Conservation (phyloP, 2,329 filamentous ascomycete species). For the Curvularia eragrostidis region DNA sequence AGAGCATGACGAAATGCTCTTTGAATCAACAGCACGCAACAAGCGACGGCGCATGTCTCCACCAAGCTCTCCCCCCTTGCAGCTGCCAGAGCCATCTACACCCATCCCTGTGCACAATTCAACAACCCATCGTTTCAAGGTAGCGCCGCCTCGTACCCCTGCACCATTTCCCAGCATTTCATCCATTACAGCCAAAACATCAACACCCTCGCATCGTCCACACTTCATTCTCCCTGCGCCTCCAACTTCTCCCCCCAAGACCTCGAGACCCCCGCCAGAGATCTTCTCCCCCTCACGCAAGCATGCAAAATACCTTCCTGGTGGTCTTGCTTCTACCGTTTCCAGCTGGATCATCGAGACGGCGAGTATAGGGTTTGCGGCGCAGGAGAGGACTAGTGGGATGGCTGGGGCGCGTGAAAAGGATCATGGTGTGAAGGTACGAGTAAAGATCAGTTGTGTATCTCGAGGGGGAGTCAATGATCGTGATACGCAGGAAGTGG, state of each 20-base stretch:
- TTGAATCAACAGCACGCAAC: constrained; percentile 15
- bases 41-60: constrained; percentile 40
- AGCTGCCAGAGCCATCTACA: constrained; percentile 15
- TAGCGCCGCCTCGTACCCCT: constrained; percentile 27
- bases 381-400: constrained; percentile 20
- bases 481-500: constrained; percentile 13
- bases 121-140: constrained; percentile 37
- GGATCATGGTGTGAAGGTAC: constrained; percentile 37
- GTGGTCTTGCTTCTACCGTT: constrained; percentile 58
- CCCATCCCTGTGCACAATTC: constrained; percentile 16
- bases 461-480: constrained; percentile 1
- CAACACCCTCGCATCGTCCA: constrained; percentile 37
- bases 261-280: constrained; percentile 54
- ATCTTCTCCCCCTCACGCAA: constrained; percentile 62
- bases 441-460: constrained; percentile 11
- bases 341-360: constrained; percentile 60
- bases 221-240: constrained; percentile 49
- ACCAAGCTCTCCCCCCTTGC: constrained; percentile 15
- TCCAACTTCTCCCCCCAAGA: constrained; percentile 36
- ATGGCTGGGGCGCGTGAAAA: constrained; percentile 24
- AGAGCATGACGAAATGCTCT: constrained; percentile 41
- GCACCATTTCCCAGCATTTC: constrained; percentile 16
- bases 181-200: constrained; percentile 3
- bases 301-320: constrained; percentile 57
- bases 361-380: constrained; percentile 33